Evolutionary conservation across 176 grass and related monocot species (phyloP), one percentile per base, ranked within the genome.

Genomic region (Puya raimondii): DNA sequence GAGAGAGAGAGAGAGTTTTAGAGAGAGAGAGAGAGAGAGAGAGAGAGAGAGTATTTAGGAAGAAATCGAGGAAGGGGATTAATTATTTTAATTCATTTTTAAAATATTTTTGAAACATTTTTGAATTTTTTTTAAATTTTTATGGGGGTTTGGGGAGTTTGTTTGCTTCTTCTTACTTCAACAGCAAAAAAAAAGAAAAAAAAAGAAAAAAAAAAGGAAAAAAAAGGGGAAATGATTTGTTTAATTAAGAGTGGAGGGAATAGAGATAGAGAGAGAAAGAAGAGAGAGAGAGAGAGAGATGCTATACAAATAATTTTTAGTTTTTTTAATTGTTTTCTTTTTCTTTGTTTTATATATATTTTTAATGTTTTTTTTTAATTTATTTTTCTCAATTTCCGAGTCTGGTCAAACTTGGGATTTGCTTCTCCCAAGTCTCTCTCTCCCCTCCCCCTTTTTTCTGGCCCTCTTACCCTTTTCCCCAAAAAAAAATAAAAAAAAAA

Each of bases 341-440:
- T 64, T 22, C 0, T 0, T 33, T 33, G 3, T 33, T 33, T 33
- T 33, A 33, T 42, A 83, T 48, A 1, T 10, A 8, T 0, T 65
- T 57, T 59, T 64, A 53, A 48, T 57, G 22, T 51, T 47, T 51
- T 59, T 72, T 23, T 27, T 33, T 66, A 3, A 16, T 5, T 48
- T 51, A 20, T 52, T 66, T 75, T 29, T 82, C 84, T 51, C 70
- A 82, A 85, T 69, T 79, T 83, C 77, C 65, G 78, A 76, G 75
- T 52, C 88, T 27, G 79, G 90, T 91, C 88, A 91, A 96, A 91
- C 72, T 58, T 68, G 66, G 80, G 78, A 84, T 88, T 91, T 88
- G 80, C 88, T 96, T 88, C 88, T 76, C 50, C 72, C 71, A 51
- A 89, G 73, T 72, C 81, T 72, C 69, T 72, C 69, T 23, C 25